phyloP scores from a whole-genome alignment of 2,329 filamentous ascomycete species.

The Epicoccum nigrum region DNA sequence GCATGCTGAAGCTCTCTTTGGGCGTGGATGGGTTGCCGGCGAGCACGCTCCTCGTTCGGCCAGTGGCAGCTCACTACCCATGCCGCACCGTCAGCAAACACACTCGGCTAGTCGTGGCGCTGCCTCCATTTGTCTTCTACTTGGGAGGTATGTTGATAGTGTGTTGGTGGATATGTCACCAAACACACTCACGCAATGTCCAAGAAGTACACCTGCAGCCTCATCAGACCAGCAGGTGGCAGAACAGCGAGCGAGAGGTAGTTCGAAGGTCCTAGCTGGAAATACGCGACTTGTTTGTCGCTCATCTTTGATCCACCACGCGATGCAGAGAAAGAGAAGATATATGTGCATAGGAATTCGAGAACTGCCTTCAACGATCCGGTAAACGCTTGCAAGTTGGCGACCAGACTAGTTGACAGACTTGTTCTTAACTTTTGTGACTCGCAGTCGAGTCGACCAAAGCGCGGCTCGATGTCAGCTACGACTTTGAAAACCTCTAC shows the following conservation, averaged over 20 bases:
- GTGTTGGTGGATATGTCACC: no score
- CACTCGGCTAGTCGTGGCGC: neutral
- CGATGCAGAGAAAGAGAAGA: no score
- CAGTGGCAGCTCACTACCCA: neutral
- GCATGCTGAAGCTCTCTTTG: neutral
- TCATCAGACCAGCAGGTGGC: neutral
- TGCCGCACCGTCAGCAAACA: neutral
- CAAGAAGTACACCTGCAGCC: no score
- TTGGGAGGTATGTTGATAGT: no score
- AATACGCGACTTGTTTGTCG: conserved; percentile 1
- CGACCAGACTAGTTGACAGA: no score
- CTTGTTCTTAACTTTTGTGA: no score
- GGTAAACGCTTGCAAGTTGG: neutral
- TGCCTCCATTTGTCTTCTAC: no score
- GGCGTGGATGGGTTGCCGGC: neutral
- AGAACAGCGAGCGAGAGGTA: conserved; percentile 3
- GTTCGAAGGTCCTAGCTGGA: neutral
- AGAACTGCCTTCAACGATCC: neutral
- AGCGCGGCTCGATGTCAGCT: no score
- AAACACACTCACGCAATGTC: no score
- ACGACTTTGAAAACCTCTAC: no score
- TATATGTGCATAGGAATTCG: no score
- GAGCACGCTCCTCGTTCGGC: neutral
- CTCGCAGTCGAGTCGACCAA: no score
- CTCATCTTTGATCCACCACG: neutral